Evolutionary conservation across 2,329 filamentous ascomycete species (phyloP), one percentile per base, ranked within the genome.

Genomic region (Fusarium sp.): DNA sequence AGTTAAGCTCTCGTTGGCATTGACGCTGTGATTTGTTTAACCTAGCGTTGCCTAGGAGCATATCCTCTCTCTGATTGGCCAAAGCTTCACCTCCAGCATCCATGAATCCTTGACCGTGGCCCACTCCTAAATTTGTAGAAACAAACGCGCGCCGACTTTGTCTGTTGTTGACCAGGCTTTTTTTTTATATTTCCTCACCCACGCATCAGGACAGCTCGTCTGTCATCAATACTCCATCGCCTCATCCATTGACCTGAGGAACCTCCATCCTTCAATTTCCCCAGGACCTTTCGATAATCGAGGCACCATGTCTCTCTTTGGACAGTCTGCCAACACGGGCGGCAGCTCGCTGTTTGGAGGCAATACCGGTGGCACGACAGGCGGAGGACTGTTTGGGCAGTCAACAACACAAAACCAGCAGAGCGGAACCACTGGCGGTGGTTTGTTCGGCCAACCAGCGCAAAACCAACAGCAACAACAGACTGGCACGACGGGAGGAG

Each of bases 291-390:
- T 50, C 60, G 54, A 67, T 32, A 59, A 40, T 46, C 63, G 57
- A 66, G 52, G 56, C 59, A 69, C 59, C 68, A 81, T 80, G 79
- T 78, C 79, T 63, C 73, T 81, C 66, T 81, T 82, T 59, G 79
- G 79, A 59, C 75, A 77, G 71, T 53, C 75, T 38, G 74, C 68
- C 57, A 73, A 68, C 63, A 68, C 74, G 42, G 59, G 71, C 63
- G 71, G 68, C 52, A 60, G 68, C 66, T 71, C 68, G 42, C 59
- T 75, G 61, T 75, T 75, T 52, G 73, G 73, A 74, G 70, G 50
- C 73, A 73, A 45, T 73, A 76, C 69, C 56, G 59, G 68, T 42
- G 72, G 66, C 43, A 69, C 70, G 22, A 69, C 76, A 54, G 77
- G 77, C 45, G 73, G 76, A 47, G 75, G 78, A 9, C 70, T 80